Evolutionary conservation across 2,329 filamentous ascomycete species (phyloP), one percentile per base, ranked within the genome.

Genomic region (Phyllosticta citriasiana): DNA sequence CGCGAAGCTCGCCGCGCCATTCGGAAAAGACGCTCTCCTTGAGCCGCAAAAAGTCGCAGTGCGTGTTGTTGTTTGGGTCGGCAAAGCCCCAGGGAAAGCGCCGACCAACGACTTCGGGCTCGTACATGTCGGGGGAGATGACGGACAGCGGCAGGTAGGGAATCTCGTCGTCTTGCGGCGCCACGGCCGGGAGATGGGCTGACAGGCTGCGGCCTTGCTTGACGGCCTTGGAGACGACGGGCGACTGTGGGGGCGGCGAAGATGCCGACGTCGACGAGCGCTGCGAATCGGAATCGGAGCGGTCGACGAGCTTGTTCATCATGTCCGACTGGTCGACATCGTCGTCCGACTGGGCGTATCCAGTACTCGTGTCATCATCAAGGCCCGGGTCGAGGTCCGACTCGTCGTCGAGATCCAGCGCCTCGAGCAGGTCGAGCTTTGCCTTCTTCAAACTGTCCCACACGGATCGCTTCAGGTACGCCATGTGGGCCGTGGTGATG

Each of bases 61-160:
- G 94, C 67, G 89, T 84, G 30, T 86, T 81, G 69, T 97, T 87
- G 78, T 94, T 92, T 0, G 94, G 94, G 70, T 97, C 91, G 4
- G 94, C 94, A 67, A 97, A 95, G 6, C 94, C 94, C 94, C 94
- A 99, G 0, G 94, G 89, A 73, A 97, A 99, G 65, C 88, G 87
- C 63, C 94, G 88, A 54, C 94, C 94, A 63, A 96, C 78, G 16
- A 89, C 80, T 33, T 82, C 84, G 8, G 87, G 87, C 68, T 95
- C 89, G 75, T 97, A 96, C 52, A 89, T 83, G 73, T 99, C 94
- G 0, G 94, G 94, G 64, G 91, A 96, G 72, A 99, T 88, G 72
- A 97, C 89, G 51, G 91, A 96, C 70, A 97, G 85, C 0, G 94
- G 94, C 26, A 97, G 78, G 71, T 90, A 88, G 0, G 89, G 89